phyloP scores from a whole-genome alignment of 176 grass and related monocot genomes.

The Cymbopogon citratus region DNA sequence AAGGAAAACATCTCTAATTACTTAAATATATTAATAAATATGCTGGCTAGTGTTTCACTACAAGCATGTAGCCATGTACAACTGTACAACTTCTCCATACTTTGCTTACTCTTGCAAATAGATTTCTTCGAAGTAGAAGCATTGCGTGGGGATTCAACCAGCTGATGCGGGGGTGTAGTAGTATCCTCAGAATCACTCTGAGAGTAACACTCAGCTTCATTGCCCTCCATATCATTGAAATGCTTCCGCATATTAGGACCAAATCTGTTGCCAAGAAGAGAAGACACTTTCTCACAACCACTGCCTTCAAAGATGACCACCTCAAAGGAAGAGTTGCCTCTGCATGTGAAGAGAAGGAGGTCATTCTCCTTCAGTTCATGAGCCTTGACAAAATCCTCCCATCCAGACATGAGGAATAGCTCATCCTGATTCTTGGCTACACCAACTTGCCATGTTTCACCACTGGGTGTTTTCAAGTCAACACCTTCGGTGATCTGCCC shows the following conservation, averaged over 20 bases:
- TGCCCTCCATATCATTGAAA: not conserved
- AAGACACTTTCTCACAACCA: slow-evolving; percentile 42
- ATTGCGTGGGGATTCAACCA: not conserved
- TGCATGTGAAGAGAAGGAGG: slow-evolving; percentile 44
- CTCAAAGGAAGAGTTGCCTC: slow-evolving; percentile 32
- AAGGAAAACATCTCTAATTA: not conserved
- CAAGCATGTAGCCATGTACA: too few relatives aligned
- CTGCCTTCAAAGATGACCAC: slow-evolving; percentile 38
- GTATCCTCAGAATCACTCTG: not conserved
- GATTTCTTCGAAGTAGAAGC: slow-evolving; percentile 9
- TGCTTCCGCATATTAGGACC: not conserved
- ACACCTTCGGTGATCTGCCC: slow-evolving; percentile 5
- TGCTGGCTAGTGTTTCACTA: not conserved
- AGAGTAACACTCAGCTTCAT: not conserved
- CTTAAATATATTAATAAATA: not conserved
- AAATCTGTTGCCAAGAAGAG: not conserved
- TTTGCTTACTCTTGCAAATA: not conserved
- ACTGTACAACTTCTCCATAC: slow-evolving; percentile 8
- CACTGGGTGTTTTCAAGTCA: slow-evolving; percentile 29
- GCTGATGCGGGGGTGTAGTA: not conserved
- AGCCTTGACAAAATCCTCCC: slow-evolving; percentile 46
- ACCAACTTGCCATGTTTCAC: slow-evolving; percentile 31
- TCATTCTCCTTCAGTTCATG: slow-evolving; percentile 41
- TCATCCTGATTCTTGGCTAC: not conserved
- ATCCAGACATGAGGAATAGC: slow-evolving; percentile 28